phyloP scores from a whole-genome alignment of 1,139 yeast genomes.

The Kodamaea arcana region DNA sequence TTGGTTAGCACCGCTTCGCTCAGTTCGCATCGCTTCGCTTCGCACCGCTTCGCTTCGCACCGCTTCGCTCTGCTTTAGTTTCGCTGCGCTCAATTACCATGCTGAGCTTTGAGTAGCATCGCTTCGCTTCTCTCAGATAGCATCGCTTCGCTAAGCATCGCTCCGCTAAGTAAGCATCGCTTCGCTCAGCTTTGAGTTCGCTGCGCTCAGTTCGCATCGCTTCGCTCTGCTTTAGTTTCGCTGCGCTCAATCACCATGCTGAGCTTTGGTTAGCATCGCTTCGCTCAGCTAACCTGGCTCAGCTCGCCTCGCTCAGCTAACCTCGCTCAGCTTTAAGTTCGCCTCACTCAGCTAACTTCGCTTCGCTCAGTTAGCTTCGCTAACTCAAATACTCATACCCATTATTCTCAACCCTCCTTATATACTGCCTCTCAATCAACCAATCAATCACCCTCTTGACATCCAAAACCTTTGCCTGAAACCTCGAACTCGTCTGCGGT shows the following conservation, averaged over 20 bases:
- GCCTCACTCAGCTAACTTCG: background rate
- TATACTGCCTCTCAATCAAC: conserved; percentile 81
- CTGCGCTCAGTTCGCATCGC: too few species aligned
- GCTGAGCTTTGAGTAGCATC: too few species aligned
- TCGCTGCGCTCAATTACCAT: too few species aligned
- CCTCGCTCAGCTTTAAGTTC: background rate
- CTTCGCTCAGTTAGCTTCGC: background rate
- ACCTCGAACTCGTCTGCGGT: conserved; percentile 79
- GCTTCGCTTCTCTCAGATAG: too few species aligned
- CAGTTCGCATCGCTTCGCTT: too few species aligned
- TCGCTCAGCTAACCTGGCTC: background rate
- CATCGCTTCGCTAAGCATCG: too few species aligned
- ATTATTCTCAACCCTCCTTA: conserved; percentile 72
- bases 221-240: too few species aligned
- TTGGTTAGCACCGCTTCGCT: too few species aligned
- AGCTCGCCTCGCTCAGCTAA: background rate
- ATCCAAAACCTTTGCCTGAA: conserved; percentile 80
- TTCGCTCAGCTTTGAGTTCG: too few species aligned
- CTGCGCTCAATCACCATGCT: background rate
- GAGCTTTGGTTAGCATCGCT: background rate
- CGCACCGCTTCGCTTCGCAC: too few species aligned
- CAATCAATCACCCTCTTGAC: conserved; percentile 84
- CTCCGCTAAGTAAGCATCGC: too few species aligned
- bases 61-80: too few species aligned
- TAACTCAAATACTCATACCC: conserved; percentile 78